Evolutionary conservation across 1,139 yeast genomes (phyloP), one percentile per base, ranked within the genome.

Genomic region (Kluyveromyces sp.): DNA sequence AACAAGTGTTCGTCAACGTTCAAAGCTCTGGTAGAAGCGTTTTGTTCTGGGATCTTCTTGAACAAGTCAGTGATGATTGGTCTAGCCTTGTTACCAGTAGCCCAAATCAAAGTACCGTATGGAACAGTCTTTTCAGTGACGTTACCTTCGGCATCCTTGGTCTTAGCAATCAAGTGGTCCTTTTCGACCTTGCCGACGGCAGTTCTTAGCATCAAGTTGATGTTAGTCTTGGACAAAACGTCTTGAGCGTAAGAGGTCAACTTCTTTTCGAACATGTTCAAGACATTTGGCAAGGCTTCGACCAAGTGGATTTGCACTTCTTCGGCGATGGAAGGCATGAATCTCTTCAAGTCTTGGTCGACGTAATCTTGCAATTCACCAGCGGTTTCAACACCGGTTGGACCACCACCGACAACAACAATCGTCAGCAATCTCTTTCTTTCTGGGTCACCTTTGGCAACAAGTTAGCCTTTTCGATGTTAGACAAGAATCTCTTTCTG

Each of bases 71-170:
- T 77, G 50, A 83, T 75, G 53, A 90, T 75, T 48, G 81, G 78
- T 71, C 96, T 83, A 54, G 90, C 89, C 58, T 92, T 89, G 71
- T 89, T 89, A 72, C 97, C 97, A 47, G 96, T 90, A 52, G 97
- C 97, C 97, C 97, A 90, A 58, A 90, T 92, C 61, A 90, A 78
- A 66, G 89, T 75, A 64, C 97, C 97, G 66, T 89, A 90, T 51
- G 97, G 96, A 63, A 90, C 75, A 53, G 77, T 83, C 41, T 77
- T 73, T 75, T 66, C 70, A 21, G 64, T 61, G 35, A 61, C 65
- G 37, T 76, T 69, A 55, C 73, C 71, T 54, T 85, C 90, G 31
- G 80, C 77, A 48, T 75, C 68, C 61, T 89, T 87, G 50, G 78
- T 83, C 66, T 78, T 84, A 48, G 95, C 96, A 56, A 75, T 68